Conservation (phyloP, 305 asterid genomes). For the Rubia balearica region DNA sequence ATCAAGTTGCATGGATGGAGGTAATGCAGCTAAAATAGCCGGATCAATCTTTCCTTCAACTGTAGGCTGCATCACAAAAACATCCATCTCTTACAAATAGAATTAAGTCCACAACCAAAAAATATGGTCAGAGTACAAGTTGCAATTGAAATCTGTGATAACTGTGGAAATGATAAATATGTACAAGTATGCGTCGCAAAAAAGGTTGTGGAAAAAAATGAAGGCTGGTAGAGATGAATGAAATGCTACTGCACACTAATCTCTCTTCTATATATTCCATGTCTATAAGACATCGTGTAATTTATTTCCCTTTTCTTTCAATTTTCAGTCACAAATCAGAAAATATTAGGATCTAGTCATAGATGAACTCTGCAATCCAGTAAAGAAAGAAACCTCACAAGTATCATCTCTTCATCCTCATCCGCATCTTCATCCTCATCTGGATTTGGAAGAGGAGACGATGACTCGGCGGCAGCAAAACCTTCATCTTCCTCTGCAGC, state of each 20-base stretch:
- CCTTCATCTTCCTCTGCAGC: slow-evolving; percentile 76
- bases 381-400: slow-evolving; percentile 36
- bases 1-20: slow-evolving; percentile 99
- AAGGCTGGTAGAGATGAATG: background rate
- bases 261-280: background rate
- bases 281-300: background rate
- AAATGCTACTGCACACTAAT: background rate
- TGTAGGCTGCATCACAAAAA: slow-evolving; percentile 50
- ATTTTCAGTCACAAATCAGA: background rate
- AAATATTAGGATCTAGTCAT: background rate
- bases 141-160: background rate
- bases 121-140: background rate
- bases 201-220: background rate
- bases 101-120: background rate
- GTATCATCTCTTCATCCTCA: slow-evolving; percentile 94
- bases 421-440: slow-evolving; percentile 42
- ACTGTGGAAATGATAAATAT: background rate
- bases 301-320: background rate
- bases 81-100: background rate
- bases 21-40: slow-evolving; percentile 83
- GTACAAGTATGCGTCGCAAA: background rate
- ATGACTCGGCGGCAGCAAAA: slow-evolving; percentile 48
- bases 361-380: background rate
- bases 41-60: slow-evolving; percentile 92
- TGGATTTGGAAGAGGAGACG: slow-evolving; percentile 44